phyloP scores from a whole-genome alignment of 345 rosid species.

The Camelina hispida region DNA sequence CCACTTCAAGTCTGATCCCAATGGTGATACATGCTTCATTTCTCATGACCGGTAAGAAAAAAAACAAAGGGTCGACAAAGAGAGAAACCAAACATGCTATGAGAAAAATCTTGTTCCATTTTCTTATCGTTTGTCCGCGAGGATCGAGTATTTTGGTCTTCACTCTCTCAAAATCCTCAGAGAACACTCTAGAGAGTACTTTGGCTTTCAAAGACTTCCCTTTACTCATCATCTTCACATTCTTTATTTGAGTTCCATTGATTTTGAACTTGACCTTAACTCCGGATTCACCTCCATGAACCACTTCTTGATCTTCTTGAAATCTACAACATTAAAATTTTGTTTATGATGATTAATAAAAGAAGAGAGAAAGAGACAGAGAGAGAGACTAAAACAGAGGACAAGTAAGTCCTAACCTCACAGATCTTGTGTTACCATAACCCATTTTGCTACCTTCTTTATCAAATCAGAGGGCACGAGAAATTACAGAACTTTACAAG shows the following conservation, averaged over 20 bases:
- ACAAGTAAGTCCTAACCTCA: slow-evolving; percentile 56
- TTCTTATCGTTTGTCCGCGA: slow-evolving; percentile 58
- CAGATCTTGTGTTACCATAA: slow-evolving; percentile 64
- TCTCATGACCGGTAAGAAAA: slow-evolving; percentile 65
- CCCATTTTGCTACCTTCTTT: slow-evolving; percentile 41
- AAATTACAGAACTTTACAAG: slow-evolving; percentile 28
- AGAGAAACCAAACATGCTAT: slow-evolving; percentile 74
- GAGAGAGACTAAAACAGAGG: background rate
- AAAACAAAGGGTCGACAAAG: slow-evolving; percentile 84
- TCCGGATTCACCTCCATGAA: slow-evolving; percentile 54
- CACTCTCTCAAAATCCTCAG: slow-evolving; percentile 71
- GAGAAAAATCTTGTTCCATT: slow-evolving; percentile 80
- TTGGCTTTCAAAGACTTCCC: slow-evolving; percentile 64
- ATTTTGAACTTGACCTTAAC: slow-evolving; percentile 53
- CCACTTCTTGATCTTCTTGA: slow-evolving; percentile 59
- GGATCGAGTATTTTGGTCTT: slow-evolving; percentile 77
- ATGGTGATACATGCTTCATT: slow-evolving; percentile 62
- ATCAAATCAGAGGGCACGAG: slow-evolving; percentile 34
- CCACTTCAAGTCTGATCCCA: slow-evolving; percentile 60
- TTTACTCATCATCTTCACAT: slow-evolving; percentile 39
- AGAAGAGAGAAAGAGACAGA: background rate
- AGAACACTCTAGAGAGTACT: slow-evolving; percentile 76
- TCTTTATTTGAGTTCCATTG: slow-evolving; percentile 51
- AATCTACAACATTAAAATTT: slow-evolving; percentile 47
- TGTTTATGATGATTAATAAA: background rate